Conservation (phyloP, 495 filamentous ascomycete genomes). For the Xylaria intraflava region DNA sequence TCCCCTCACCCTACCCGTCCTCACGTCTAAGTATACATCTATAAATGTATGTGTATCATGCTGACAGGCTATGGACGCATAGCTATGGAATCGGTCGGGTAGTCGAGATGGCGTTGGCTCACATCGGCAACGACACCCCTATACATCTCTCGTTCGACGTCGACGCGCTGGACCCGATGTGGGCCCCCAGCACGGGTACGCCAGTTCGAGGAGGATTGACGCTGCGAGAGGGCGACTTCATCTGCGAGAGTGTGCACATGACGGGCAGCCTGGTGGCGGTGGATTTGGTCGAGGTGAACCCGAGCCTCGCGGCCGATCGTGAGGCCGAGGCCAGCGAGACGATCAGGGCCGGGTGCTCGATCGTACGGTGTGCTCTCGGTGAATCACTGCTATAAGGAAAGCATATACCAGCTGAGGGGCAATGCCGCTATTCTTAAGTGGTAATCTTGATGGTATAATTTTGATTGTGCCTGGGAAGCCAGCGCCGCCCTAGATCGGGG, state of each 20-base stretch:
- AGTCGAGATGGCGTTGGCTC: constrained; percentile 93
- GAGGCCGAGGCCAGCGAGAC: constrained; percentile 75
- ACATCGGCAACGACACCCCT: constrained; percentile 88
- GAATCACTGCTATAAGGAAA: constrained; percentile 68
- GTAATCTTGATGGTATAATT: no score
- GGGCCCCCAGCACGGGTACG: constrained; percentile 93
- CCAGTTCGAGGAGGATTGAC: constrained; percentile 94
- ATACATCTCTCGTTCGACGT: constrained; percentile 98
- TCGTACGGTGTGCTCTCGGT: constrained; percentile 86
- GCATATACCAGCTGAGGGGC: not conserved
- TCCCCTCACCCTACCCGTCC: not conserved
- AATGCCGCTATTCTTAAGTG: not conserved
- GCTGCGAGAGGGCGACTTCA: constrained; percentile 92
- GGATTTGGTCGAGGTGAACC: constrained; percentile 96
- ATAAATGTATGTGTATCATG: not conserved
- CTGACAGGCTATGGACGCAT: constrained; percentile 6
- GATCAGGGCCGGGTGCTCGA: constrained; percentile 78
- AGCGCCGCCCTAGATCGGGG: not conserved
- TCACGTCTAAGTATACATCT: not conserved
- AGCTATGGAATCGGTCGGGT: constrained; percentile 90
- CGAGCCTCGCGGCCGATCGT: constrained; percentile 59
- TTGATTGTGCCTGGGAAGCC: no score
- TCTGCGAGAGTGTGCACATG: constrained; percentile 92
- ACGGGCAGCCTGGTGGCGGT: constrained; percentile 86
- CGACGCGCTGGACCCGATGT: constrained; percentile 91